Evolutionary conservation across 208 protist genomes (phyloP).

Genomic region (Leptomonas pyrrhocoris): DNA sequence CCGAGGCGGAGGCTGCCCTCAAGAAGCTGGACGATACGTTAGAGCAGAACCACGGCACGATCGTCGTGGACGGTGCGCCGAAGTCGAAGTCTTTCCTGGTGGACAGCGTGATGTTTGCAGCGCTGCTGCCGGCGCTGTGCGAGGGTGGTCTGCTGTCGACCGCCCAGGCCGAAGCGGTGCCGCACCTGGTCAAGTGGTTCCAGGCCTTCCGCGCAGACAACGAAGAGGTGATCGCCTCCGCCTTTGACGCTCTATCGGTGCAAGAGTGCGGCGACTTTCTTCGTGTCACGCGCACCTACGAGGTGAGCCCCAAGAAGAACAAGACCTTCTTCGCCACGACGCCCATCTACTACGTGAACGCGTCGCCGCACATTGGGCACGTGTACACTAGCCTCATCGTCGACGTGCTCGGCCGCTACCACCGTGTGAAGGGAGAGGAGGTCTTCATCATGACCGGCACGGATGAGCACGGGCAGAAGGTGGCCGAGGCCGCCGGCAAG

Average conservation of each 20-base stretch:
- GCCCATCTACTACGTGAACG: slow-evolving; percentile 94
- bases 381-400: slow-evolving; percentile 91
- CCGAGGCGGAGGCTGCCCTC: slow-evolving; percentile 51
- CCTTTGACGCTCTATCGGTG: slow-evolving; percentile 70
- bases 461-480: slow-evolving; percentile 99
- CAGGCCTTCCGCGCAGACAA: slow-evolving; percentile 49
- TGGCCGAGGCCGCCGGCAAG: slow-evolving; percentile 90
- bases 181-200: slow-evolving; percentile 79
- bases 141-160: slow-evolving; percentile 70
- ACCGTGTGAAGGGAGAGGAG: slow-evolving; percentile 82
- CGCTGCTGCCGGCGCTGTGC: slow-evolving; percentile 83
- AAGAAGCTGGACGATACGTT: slow-evolving; percentile 63
- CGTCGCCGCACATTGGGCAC: slow-evolving; percentile 92
- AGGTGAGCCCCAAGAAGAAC: slow-evolving; percentile 57
- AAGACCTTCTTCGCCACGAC: slow-evolving; percentile 91
- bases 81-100: slow-evolving; percentile 63
- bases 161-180: slow-evolving; percentile 46
- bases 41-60: slow-evolving; percentile 36
- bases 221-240: slow-evolving; percentile 62
- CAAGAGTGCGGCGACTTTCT: slow-evolving; percentile 87
- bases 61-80: slow-evolving; percentile 21
- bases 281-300: slow-evolving; percentile 70
- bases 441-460: slow-evolving; percentile 97
- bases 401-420: slow-evolving; percentile 90
- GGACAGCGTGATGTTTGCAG: slow-evolving; percentile 69